phyloP scores from a whole-genome alignment of 2,329 filamentous ascomycete genomes.

The Pseudocercospora cruenta region DNA sequence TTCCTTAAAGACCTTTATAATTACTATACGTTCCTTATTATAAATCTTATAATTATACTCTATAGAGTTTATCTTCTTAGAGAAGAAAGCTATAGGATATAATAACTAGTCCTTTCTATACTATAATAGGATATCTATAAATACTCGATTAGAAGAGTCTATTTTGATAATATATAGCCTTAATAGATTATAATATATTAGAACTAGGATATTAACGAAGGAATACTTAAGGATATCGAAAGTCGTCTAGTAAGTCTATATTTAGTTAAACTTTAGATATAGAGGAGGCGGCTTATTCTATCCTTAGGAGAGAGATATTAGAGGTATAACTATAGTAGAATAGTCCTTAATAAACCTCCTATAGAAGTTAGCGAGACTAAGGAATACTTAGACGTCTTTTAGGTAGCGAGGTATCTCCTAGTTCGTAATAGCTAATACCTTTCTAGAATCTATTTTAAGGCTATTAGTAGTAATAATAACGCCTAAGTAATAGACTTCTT shows the following conservation, averaged over 20 bases:
- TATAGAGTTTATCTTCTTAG: no score
- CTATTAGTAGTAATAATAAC: not conserved
- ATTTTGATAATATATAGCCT: not conserved
- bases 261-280: not conserved
- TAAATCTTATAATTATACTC: no score
- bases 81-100: no score
- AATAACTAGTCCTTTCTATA: not conserved
- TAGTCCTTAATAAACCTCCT: not conserved
- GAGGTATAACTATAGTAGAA: not conserved
- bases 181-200: not conserved
- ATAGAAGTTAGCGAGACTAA: constrained; percentile 11
- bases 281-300: not conserved
- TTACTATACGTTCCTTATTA: no score
- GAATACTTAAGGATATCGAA: not conserved
- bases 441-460: not conserved
- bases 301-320: not conserved
- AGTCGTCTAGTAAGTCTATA: not conserved
- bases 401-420: not conserved
- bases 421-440: not conserved
- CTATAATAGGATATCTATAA: not conserved
- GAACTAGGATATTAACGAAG: not conserved
- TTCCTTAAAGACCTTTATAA: no score
- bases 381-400: constrained; percentile 7
- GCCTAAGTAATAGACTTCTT: not conserved
- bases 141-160: not conserved